Conservation (phyloP, 1,284 basidiomycete species). For the Cutaneotrichosporon mucoides region DNA sequence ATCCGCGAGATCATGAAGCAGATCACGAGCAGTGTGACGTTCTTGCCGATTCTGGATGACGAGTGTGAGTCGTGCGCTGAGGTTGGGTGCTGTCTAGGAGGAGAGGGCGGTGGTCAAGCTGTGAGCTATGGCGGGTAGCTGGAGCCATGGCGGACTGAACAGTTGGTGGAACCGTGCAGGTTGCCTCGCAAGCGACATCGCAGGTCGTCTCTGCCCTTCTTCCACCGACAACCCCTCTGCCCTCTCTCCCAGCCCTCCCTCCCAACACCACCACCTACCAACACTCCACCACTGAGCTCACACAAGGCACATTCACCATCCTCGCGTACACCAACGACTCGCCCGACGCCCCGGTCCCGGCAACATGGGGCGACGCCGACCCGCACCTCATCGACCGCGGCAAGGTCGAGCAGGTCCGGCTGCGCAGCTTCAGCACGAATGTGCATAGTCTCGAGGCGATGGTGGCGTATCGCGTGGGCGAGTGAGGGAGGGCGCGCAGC, state of each 20-base stretch:
- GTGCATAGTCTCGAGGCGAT: constrained; percentile 75
- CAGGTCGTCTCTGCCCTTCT: too few relatives aligned
- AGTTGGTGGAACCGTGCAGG: too few relatives aligned
- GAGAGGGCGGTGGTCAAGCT: too few relatives aligned
- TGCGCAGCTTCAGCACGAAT: constrained; percentile 85
- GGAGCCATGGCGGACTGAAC: too few relatives aligned
- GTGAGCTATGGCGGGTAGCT: too few relatives aligned
- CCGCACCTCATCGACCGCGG: constrained; percentile 90
- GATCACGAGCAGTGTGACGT: constrained; percentile 93
- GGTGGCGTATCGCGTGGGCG: constrained; percentile 47
- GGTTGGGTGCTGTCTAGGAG: too few relatives aligned
- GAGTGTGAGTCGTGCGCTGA: constrained; percentile 59
- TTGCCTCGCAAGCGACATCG: too few relatives aligned
- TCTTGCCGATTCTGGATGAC: constrained; percentile 90
- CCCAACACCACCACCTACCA: too few relatives aligned
- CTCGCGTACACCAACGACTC: constrained; percentile 77
- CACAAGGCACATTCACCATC: constrained; percentile 70
- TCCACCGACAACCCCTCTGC: too few relatives aligned
- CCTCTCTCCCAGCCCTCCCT: too few relatives aligned
- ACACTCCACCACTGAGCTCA: neutral
- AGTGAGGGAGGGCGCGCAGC: constrained; percentile 16
- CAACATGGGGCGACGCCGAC: constrained; percentile 88
- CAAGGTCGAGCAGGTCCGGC: constrained; percentile 92
- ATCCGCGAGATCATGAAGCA: constrained; percentile 98
- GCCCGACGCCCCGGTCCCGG: constrained; percentile 66